A percentile compares a stretch with the other conserved stretches of the same genome.
These are phyloP conservation scores for Boletus sp. DNA, from an alignment of 768 basidiomycete species.

Conservation along the genomic window DNA sequence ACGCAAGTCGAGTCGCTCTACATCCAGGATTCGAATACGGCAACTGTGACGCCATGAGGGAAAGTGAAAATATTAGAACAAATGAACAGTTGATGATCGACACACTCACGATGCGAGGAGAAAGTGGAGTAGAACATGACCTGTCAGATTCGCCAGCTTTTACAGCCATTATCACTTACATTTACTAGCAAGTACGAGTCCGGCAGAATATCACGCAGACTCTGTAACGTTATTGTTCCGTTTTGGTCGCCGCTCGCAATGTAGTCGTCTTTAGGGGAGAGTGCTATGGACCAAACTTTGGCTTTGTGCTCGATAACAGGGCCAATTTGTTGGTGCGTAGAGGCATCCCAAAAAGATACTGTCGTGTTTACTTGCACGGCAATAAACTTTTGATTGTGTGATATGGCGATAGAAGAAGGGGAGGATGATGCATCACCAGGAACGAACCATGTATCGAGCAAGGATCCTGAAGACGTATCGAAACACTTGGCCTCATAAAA, in stretches of 20 bases:
- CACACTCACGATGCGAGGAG: not conserved
- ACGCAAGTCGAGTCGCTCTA: not conserved
- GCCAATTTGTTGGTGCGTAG: not conserved
- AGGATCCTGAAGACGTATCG: not conserved
- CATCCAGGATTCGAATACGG: not conserved
- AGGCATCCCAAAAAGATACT: slow-evolving; percentile 5
- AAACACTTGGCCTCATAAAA: not conserved
- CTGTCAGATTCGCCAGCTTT: too few species aligned
- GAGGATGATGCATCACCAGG: not conserved
- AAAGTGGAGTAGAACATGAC: too few species aligned
- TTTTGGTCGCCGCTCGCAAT: not conserved
- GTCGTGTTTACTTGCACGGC: not conserved
- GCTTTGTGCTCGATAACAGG: not conserved
- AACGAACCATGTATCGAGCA: not conserved
- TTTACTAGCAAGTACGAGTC: not conserved
- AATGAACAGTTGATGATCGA: not conserved
- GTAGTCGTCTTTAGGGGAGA: slow-evolving; percentile 1
- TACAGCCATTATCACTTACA: too few species aligned
- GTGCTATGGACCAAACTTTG: not conserved
- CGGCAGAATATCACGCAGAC: not conserved
- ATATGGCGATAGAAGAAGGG: not conserved
- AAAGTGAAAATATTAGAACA: not conserved
- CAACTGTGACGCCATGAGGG: not conserved
- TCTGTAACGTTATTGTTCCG: not conserved
- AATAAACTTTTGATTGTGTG: not conserved